These are phyloP conservation scores for Pulveroboletus sp. DNA, from an alignment of 1,284 basidiomycete species.

Conservation along the genomic window DNA sequence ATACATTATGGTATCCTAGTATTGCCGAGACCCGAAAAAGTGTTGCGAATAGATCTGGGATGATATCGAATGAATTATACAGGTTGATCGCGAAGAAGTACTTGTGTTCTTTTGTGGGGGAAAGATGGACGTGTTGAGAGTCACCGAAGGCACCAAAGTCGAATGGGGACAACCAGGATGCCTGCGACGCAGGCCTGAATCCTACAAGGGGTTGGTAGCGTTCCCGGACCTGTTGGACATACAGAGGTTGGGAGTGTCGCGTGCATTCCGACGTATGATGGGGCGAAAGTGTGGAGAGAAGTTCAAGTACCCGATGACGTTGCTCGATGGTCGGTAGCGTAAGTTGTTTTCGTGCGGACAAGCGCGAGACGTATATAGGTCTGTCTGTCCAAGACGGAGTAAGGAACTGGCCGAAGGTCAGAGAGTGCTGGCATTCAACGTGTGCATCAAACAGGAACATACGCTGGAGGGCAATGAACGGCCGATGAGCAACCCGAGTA, in stretches of 20 bases:
- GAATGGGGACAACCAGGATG: slow-evolving; percentile 63
- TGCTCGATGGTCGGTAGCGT: slow-evolving; percentile 76
- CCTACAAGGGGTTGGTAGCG: slow-evolving; percentile 84
- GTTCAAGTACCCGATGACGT: slow-evolving; percentile 79
- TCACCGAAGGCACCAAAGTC: slow-evolving; percentile 47
- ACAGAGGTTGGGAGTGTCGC: slow-evolving; percentile 77
- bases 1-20: slow-evolving; percentile 94
- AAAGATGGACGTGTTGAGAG: slow-evolving; percentile 43
- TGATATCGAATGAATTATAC: slow-evolving; percentile 97
- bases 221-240: slow-evolving; percentile 80
- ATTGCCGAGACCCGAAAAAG: slow-evolving; percentile 88
- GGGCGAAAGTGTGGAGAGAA: slow-evolving; percentile 82
- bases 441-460: slow-evolving; percentile 31
- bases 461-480: slow-evolving; percentile 52
- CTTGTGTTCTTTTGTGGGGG: slow-evolving; percentile 73
- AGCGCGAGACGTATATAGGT: slow-evolving; percentile 48
- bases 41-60: slow-evolving; percentile 94
- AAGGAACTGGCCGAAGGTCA: slow-evolving; percentile 24
- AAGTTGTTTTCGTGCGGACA: slow-evolving; percentile 59
- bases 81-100: slow-evolving; percentile 98
- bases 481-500: slow-evolving; percentile 66
- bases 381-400: slow-evolving; percentile 54
- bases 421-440: background rate
- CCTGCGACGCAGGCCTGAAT: slow-evolving; percentile 57
- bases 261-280: slow-evolving; percentile 93